A percentile compares a stretch with the other conserved stretches of the same genome.
These are phyloP conservation scores for Pseudogymnoascus sp. DNA, from an alignment of 2,329 filamentous ascomycete species.

Conservation along the genomic window DNA sequence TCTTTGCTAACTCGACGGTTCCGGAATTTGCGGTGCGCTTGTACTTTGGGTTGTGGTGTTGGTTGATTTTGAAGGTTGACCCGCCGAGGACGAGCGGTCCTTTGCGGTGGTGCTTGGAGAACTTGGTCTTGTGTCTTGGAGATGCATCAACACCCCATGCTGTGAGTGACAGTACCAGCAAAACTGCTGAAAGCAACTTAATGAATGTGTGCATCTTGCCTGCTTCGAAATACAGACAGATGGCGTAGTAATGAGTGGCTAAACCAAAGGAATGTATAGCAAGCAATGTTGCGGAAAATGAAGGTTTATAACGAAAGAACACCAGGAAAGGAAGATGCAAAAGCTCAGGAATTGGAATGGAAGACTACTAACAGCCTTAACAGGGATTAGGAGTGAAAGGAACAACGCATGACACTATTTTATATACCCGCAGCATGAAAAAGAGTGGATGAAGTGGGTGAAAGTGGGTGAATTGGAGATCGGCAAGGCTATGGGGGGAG, in stretches of 20 bases:
- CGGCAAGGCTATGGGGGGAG: background rate
- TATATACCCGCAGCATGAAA: conserved; percentile 4
- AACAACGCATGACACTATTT: conserved; percentile 6
- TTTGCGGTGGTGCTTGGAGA: background rate
- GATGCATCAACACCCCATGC: background rate
- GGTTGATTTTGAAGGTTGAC: conserved; percentile 14
- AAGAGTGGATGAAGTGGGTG: conserved; percentile 5
- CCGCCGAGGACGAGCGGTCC: background rate
- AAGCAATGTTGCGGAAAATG: conserved; percentile 3
- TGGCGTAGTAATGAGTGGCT: background rate
- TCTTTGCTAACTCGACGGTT: conserved; percentile 24
- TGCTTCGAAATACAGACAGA: conserved; percentile 8
- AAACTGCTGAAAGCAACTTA: background rate
- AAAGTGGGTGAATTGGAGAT: conserved; percentile 2
- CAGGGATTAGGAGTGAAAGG: background rate
- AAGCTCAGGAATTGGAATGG: background rate
- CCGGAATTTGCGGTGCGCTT: conserved; percentile 25
- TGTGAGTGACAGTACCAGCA: background rate
- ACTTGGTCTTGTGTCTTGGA: background rate
- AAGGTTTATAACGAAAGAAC: conserved; percentile 1
- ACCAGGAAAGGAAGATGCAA: background rate
- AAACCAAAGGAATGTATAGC: conserved; percentile 3
- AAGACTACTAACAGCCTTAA: conserved; percentile 1
- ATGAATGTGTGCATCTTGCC: conserved; percentile 7
- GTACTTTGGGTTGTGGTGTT: conserved; percentile 23